phyloP scores from a whole-genome alignment of 805 yeast genomes.

The Wickerhamiella lipophila region DNA sequence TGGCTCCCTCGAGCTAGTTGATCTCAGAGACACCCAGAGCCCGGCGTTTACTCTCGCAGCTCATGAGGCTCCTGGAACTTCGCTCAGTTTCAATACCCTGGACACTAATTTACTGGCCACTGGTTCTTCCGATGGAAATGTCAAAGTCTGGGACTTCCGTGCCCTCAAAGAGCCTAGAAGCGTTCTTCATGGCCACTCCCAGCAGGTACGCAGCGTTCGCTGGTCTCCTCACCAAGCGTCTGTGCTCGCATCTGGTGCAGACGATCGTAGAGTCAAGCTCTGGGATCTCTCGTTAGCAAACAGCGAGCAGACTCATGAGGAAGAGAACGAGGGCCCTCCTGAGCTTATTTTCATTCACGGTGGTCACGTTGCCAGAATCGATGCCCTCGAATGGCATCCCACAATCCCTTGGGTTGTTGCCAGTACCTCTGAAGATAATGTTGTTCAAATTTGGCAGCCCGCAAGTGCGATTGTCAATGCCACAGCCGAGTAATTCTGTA shows the following conservation, averaged over 20 bases:
- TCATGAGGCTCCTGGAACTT: constrained; percentile 1
- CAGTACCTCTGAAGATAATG: constrained; percentile 61
- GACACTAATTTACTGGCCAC: constrained; percentile 48
- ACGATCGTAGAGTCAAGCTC: constrained; percentile 56
- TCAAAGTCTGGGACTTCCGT: constrained; percentile 64
- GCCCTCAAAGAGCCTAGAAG: constrained; percentile 38
- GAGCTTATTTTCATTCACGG: constrained; percentile 72
- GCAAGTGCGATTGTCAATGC: constrained; percentile 33
- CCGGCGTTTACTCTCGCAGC: not conserved
- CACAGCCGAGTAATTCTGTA: not conserved
- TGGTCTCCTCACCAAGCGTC: constrained; percentile 41
- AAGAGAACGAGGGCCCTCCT: constrained; percentile 57
- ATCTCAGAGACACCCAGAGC: constrained; percentile 33
- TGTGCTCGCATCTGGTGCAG: constrained; percentile 43
- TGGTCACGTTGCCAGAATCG: constrained; percentile 63
- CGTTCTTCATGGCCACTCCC: constrained; percentile 53
- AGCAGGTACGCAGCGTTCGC: constrained; percentile 42
- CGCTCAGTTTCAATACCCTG: constrained; percentile 49
- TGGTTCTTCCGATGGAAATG: constrained; percentile 65
- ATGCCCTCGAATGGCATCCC: constrained; percentile 60
- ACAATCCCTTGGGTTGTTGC: constrained; percentile 43
- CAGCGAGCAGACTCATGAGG: constrained; percentile 38
- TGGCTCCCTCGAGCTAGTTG: constrained; percentile 46
- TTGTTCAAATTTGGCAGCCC: constrained; percentile 67
- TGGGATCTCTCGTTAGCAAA: constrained; percentile 61